Evolutionary conservation across 371 early-diverging fungal genomes (phyloP).

Genomic region (Mucor ambiguus): DNA sequence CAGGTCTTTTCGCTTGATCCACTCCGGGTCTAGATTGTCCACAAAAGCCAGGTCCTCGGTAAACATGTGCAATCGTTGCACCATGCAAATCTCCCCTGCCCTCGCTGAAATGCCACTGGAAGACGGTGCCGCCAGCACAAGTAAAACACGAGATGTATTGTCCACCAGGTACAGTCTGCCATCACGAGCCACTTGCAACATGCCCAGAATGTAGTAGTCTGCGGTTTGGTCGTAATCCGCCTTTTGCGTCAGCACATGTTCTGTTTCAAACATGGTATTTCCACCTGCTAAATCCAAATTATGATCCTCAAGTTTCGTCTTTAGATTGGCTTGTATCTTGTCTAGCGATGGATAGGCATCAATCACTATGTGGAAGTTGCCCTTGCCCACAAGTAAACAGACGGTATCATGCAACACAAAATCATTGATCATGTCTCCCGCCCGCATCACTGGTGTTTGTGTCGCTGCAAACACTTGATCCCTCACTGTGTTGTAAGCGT

Average conservation of each 20-base stretch:
- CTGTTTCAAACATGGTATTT: not conserved
- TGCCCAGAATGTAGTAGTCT: not conserved
- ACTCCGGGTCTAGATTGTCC: not conserved
- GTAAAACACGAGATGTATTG: not conserved
- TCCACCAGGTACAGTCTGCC: slow-evolving; percentile 4
- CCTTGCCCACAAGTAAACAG: not conserved
- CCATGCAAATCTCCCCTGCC: not conserved
- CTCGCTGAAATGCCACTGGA: not conserved
- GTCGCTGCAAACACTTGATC: not conserved
- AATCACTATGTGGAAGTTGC: not conserved
- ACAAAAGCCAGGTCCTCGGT: slow-evolving; percentile 3
- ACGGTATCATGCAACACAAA: not conserved
- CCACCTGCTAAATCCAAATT: not conserved
- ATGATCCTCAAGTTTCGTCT: not conserved
- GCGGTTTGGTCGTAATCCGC: not conserved
- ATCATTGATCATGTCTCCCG: not conserved
- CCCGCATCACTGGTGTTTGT: not conserved
- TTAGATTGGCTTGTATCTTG: not conserved
- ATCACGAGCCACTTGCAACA: not conserved
- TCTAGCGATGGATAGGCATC: not conserved
- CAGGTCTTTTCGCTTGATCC: not conserved
- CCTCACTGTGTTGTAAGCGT: not conserved
- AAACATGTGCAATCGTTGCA: not conserved
- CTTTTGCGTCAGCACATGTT: not conserved
- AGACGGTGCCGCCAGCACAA: not conserved